Evolutionary conservation across 192 early-diverging fungal species (phyloP).

Genomic region (Coemansia sp.): DNA sequence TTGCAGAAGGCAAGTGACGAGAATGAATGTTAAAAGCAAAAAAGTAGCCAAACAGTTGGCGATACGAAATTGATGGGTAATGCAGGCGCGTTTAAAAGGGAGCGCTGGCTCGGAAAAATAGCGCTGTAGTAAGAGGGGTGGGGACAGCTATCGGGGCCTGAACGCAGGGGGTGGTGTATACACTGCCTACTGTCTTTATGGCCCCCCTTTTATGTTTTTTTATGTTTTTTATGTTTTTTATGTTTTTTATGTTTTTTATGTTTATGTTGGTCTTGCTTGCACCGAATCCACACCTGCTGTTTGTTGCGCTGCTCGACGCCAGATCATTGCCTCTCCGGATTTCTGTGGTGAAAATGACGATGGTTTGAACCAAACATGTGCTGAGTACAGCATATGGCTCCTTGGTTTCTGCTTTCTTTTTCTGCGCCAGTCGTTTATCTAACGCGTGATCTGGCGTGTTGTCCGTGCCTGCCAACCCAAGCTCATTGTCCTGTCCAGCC

Average conservation of each 20-base stretch:
- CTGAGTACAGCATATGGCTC: background rate
- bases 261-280: background rate
- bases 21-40: conserved; percentile 3
- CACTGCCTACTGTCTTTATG: conserved; percentile 3
- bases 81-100: conserved; percentile 55
- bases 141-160: background rate
- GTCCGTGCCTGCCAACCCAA: conserved; percentile 1
- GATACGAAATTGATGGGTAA: conserved; percentile 51
- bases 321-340: background rate
- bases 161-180: conserved; percentile 8
- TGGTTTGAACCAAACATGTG: background rate
- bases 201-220: background rate
- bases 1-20: background rate
- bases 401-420: background rate
- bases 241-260: background rate
- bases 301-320: background rate
- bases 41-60: conserved; percentile 32
- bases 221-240: background rate
- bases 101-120: conserved; percentile 50
- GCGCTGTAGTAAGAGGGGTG: conserved; percentile 9
- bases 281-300: background rate
- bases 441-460: conserved; percentile 1
- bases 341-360: background rate
- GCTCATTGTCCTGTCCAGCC: background rate
- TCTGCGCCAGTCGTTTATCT: background rate